Conservation (phyloP, 1,284 basidiomycete genomes). For the Xerocomus cyaneibrunnescens region DNA sequence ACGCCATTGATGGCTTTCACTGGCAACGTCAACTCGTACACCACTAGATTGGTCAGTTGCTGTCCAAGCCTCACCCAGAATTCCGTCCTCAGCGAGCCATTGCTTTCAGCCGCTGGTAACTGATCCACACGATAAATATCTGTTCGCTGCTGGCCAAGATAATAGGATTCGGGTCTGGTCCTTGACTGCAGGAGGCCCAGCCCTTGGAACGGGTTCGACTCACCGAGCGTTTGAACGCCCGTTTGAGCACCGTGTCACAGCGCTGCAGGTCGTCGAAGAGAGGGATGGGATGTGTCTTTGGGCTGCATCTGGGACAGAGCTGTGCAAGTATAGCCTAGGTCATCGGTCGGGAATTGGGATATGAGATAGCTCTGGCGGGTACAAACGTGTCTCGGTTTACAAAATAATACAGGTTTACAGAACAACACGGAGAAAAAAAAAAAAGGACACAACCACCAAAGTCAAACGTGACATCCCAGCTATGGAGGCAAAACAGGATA, state of each 20-base stretch:
- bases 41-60: slow-evolving; percentile 48
- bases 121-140: slow-evolving; percentile 59
- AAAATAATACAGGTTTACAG: slow-evolving; percentile 14
- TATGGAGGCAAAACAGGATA: background rate
- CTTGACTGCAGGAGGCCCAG: slow-evolving; percentile 47
- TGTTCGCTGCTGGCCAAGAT: slow-evolving; percentile 75
- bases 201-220: slow-evolving; percentile 26
- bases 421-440: slow-evolving; percentile 6
- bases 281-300: slow-evolving; percentile 41
- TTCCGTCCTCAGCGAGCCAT: background rate
- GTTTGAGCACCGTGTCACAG: slow-evolving; percentile 42
- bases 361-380: background rate
- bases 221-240: slow-evolving; percentile 33
- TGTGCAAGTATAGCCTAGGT: slow-evolving; percentile 46
- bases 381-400: slow-evolving; percentile 1
- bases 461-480: background rate
- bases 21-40: slow-evolving; percentile 58
- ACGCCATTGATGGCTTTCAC: slow-evolving; percentile 47
- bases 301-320: slow-evolving; percentile 40
- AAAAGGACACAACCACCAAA: too few species aligned
- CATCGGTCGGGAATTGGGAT: slow-evolving; percentile 22
- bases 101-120: slow-evolving; percentile 54
- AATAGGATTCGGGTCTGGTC: slow-evolving; percentile 65
- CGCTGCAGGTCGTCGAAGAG: slow-evolving; percentile 46
- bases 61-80: background rate